Evolutionary conservation across 2,329 filamentous ascomycete species (phyloP).

Genomic region (Camptophora hylomeconis): DNA sequence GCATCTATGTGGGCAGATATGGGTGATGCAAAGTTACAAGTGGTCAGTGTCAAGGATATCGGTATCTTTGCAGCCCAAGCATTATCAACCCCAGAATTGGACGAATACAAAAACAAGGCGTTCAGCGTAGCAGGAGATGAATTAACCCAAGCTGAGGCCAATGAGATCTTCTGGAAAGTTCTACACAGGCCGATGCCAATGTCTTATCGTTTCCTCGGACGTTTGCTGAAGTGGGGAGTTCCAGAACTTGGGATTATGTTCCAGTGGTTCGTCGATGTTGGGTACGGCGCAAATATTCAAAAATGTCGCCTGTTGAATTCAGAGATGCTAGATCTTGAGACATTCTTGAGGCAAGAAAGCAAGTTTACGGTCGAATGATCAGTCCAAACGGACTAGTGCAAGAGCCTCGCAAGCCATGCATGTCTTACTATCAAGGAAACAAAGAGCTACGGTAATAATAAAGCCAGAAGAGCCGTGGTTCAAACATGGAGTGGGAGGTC

Average conservation of each 20-base stretch:
- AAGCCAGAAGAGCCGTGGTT: too few relatives aligned
- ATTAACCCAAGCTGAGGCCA: constrained; percentile 34
- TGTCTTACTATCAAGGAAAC: too few relatives aligned
- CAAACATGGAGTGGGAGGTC: too few relatives aligned
- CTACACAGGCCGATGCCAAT: constrained; percentile 32
- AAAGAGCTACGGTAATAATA: too few relatives aligned
- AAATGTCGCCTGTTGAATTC: constrained; percentile 31
- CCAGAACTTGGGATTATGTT: constrained; percentile 35
- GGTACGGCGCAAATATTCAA: constrained; percentile 34
- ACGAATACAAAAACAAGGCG: constrained; percentile 29
- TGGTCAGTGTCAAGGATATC: constrained; percentile 37
- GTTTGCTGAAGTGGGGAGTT: constrained; percentile 10
- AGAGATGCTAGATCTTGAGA: constrained; percentile 33
- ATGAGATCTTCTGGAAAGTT: constrained; percentile 31
- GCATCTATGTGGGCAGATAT: constrained; percentile 30
- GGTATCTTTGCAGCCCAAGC: constrained; percentile 38
- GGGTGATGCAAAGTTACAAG: constrained; percentile 29
- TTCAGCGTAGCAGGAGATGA: constrained; percentile 42
- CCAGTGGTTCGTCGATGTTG: constrained; percentile 37
- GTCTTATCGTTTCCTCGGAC: constrained; percentile 15
- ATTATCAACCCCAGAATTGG: constrained; percentile 29
- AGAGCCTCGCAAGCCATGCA: too few relatives aligned
- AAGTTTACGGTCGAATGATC: too few relatives aligned
- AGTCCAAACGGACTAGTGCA: too few relatives aligned
- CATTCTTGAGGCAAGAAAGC: constrained; percentile 37